Evolutionary conservation across 164 flowering plant species (phyloP).

Genomic region (Warburgia ugandensis): DNA sequence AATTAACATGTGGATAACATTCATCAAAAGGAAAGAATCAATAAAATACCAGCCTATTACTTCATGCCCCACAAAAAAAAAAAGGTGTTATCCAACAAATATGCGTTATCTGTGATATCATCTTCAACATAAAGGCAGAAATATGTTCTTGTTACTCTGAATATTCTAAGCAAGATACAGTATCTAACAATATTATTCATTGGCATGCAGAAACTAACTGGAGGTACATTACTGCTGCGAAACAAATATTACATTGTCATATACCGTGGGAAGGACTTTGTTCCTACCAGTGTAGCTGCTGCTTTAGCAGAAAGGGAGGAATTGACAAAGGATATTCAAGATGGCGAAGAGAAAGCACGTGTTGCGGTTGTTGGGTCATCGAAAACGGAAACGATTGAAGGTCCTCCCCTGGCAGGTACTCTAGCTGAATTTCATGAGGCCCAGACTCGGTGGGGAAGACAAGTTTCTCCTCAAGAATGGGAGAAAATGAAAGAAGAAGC

Average conservation of each 20-base stretch:
- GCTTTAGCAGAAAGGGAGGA: slow-evolving; percentile 76
- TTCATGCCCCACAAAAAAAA: too few relatives aligned
- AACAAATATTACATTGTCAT: slow-evolving; percentile 89
- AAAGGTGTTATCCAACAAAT: not conserved
- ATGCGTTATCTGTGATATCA: not conserved
- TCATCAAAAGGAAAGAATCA: too few relatives aligned
- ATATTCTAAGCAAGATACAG: not conserved
- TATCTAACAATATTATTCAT: not conserved
- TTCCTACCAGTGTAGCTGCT: slow-evolving; percentile 81
- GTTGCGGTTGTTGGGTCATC: slow-evolving; percentile 16
- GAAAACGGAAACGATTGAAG: slow-evolving; percentile 25
- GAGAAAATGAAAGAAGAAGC: slow-evolving; percentile 75
- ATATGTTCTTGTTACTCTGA: not conserved
- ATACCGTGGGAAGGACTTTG: slow-evolving; percentile 93
- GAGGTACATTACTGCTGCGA: slow-evolving; percentile 80
- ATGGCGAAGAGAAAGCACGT: slow-evolving; percentile 40
- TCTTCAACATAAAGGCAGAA: not conserved
- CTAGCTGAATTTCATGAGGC: slow-evolving; percentile 94
- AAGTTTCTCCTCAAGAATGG: slow-evolving; percentile 59
- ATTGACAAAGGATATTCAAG: slow-evolving; percentile 51
- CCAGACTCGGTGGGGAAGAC: slow-evolving; percentile 92
- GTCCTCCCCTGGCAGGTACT: slow-evolving; percentile 66
- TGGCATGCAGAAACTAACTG: slow-evolving; percentile 67
- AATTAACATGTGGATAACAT: too few relatives aligned
- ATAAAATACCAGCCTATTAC: too few relatives aligned